A percentile compares a stretch with the other conserved stretches of the same genome.
Evolutionary conservation across 257 asterid genomes (phyloP).

Genomic region (Nicotiana noctiflora): DNA sequence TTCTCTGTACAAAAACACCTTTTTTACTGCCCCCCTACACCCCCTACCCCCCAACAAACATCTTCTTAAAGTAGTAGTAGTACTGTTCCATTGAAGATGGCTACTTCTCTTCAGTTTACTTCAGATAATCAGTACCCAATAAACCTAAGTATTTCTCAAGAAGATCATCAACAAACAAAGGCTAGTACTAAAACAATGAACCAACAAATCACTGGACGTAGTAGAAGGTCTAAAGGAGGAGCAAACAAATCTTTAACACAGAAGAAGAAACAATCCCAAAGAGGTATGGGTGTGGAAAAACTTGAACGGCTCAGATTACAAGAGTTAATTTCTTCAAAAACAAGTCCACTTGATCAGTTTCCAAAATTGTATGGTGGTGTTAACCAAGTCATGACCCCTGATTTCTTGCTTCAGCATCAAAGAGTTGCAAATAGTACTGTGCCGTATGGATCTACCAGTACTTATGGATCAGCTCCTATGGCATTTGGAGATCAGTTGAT

Average conservation of each 20-base stretch:
- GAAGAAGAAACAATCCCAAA: constrained; percentile 35
- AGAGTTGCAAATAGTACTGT: background rate
- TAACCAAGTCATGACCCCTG: no score
- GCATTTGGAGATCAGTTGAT: background rate
- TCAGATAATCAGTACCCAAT: background rate
- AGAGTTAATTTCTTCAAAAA: constrained; percentile 16
- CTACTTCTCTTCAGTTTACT: constrained; percentile 4
- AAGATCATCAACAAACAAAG: background rate
- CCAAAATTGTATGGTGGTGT: no score
- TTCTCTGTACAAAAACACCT: constrained; percentile 14
- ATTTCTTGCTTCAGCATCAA: background rate
- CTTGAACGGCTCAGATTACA: constrained; percentile 42
- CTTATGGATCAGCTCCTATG: background rate
- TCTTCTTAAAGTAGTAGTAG: background rate
- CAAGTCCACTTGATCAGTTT: no score
- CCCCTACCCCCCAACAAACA: background rate
- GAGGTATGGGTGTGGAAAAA: constrained; percentile 76
- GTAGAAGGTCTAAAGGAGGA: constrained; percentile 26
- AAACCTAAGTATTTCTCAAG: background rate
- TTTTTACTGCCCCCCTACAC: background rate
- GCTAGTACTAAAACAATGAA: constrained; percentile 13
- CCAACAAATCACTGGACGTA: constrained; percentile 13
- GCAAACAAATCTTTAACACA: constrained; percentile 18
- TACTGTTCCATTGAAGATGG: constrained; percentile 6
- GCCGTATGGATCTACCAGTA: background rate